Percentiles rank a stretch among this genome's conserved stretches.
Evolutionary conservation across 305 asterid genomes (phyloP).

Genomic region (Withania somnifera): DNA sequence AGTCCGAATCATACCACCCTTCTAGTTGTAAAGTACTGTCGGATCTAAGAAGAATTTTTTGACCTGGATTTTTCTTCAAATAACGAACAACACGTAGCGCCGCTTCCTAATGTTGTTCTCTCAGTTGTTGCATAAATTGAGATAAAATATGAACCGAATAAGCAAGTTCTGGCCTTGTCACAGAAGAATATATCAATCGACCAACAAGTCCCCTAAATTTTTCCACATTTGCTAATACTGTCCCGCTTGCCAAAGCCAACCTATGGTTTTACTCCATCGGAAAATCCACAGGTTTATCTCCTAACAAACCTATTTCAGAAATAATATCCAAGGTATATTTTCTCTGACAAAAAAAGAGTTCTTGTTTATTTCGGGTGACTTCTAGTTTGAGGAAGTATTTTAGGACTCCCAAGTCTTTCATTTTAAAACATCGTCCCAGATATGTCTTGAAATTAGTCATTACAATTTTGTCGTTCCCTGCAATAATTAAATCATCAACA

Average conservation of each 20-base stretch:
- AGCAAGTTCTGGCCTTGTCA: background rate
- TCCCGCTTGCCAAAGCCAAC: background rate
- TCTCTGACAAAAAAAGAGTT: background rate
- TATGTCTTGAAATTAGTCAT: background rate
- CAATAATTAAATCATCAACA: background rate
- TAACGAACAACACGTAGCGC: background rate
- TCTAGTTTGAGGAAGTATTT: background rate
- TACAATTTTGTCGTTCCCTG: background rate
- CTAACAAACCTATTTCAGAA: background rate
- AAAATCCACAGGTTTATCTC: background rate
- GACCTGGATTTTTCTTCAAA: background rate
- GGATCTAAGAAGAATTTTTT: background rate
- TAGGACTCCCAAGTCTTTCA: background rate
- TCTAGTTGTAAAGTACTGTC: background rate
- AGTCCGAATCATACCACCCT: background rate
- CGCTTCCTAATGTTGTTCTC: background rate
- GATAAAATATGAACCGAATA: background rate
- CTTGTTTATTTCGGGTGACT: background rate
- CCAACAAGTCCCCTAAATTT: background rate
- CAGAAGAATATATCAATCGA: too few relatives aligned
- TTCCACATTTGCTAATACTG: background rate
- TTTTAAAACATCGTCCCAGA: background rate
- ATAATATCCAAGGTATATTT: background rate
- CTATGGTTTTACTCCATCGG: background rate
- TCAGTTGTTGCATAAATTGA: background rate